phyloP scores from a whole-genome alignment of 2,329 filamentous ascomycete genomes.

The Phyllosticta paracitricarpa region DNA sequence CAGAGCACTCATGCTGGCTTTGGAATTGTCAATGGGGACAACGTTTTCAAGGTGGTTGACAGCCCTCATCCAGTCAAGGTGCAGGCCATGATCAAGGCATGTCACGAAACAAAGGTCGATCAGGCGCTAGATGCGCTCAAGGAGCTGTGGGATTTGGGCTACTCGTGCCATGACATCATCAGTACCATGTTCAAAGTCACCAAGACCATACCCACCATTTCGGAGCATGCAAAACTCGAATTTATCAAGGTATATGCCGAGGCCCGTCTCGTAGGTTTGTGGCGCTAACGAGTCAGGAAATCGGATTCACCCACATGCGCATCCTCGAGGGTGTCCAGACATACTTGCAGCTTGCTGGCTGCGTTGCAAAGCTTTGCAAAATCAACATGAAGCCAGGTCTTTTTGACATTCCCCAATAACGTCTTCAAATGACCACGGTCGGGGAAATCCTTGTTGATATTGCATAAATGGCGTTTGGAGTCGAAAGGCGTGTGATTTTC shows the following conservation, averaged over 20 bases:
- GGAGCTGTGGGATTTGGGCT: conserved; percentile 89
- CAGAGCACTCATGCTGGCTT: conserved; percentile 91
- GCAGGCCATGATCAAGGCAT: conserved; percentile 96
- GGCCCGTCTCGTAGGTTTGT: conserved; percentile 14
- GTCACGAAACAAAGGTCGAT: conserved; percentile 85
- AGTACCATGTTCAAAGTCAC: conserved; percentile 99
- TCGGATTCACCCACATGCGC: conserved; percentile 98
- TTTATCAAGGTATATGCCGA: conserved; percentile 63
- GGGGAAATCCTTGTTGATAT: neutral
- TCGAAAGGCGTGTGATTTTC: neutral
- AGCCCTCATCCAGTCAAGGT: conserved; percentile 96
- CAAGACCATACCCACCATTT: conserved; percentile 84
- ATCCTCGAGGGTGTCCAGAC: conserved; percentile 97
- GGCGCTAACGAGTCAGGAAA: conserved; percentile 46
- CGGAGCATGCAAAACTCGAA: conserved; percentile 90
- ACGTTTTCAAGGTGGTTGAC: conserved; percentile 96
- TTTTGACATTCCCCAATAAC: conserved; percentile 44
- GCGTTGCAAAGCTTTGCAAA: conserved; percentile 80
- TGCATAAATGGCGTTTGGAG: neutral
- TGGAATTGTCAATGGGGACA: conserved; percentile 93
- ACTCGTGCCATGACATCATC: conserved; percentile 98
- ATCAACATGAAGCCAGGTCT: conserved; percentile 91
- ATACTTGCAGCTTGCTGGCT: conserved; percentile 84
- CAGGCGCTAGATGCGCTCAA: conserved; percentile 74
- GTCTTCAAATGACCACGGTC: neutral